These are phyloP conservation scores for Suillus spraguei DNA, from an alignment of 768 basidiomycete species.

Conservation along the genomic window DNA sequence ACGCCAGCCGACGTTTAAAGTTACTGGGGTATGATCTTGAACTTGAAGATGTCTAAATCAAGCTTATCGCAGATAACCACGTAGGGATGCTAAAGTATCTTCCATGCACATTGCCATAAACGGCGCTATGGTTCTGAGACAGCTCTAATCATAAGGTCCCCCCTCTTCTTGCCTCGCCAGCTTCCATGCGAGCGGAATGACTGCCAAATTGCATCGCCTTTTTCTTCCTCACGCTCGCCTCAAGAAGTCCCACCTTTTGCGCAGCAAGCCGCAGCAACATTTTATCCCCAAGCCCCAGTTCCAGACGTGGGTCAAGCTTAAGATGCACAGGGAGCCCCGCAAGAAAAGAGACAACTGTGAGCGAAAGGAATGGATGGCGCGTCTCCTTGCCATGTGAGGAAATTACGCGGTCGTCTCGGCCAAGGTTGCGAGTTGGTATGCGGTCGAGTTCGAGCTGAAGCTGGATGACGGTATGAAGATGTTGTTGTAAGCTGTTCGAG, in stretches of 20 bases:
- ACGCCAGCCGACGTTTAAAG: background rate
- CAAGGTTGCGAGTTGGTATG: slow-evolving; percentile 87
- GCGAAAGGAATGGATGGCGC: slow-evolving; percentile 87
- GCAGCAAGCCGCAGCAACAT: slow-evolving; percentile 76
- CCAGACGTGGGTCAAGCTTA: slow-evolving; percentile 79
- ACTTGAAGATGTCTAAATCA: background rate
- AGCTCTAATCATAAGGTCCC: slow-evolving; percentile 41
- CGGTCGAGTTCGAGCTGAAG: slow-evolving; percentile 88
- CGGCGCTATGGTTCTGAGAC: background rate
- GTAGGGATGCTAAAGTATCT: background rate
- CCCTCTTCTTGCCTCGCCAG: slow-evolving; percentile 52
- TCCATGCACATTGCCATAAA: background rate
- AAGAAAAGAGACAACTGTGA: slow-evolving; percentile 76
- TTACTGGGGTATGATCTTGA: background rate
- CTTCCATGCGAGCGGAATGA: slow-evolving; percentile 81
- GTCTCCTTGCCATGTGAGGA: slow-evolving; percentile 92
- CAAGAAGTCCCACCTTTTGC: slow-evolving; percentile 69
- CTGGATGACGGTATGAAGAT: slow-evolving; percentile 39
- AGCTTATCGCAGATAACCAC: background rate
- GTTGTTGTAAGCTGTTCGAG: background rate
- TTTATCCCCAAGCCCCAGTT: slow-evolving; percentile 89
- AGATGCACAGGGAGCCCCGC: slow-evolving; percentile 77
- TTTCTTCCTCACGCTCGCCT: slow-evolving; percentile 81
- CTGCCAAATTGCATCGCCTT: slow-evolving; percentile 97
- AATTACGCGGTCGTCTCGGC: slow-evolving; percentile 92